phyloP scores from a whole-genome alignment of 164 flowering plant genomes.

The Taxillus chinensis region DNA sequence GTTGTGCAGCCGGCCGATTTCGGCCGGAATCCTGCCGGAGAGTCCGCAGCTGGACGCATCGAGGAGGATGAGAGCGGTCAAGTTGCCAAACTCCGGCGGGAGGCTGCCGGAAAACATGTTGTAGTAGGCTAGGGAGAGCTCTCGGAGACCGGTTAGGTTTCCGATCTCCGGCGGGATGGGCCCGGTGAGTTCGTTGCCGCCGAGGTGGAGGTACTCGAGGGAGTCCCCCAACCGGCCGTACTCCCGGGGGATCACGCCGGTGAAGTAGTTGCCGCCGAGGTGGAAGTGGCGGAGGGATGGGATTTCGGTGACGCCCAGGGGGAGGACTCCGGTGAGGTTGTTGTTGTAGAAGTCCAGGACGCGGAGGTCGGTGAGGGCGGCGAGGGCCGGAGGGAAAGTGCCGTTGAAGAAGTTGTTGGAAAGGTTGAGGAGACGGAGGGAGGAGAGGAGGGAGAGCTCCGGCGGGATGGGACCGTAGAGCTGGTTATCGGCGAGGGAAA shows the following conservation, averaged over 20 bases:
- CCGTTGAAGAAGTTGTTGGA: conserved; percentile 68
- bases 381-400: conserved; percentile 40
- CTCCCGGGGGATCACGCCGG: conserved; percentile 60
- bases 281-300: conserved; percentile 52
- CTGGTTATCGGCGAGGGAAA: conserved; percentile 45
- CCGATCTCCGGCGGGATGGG: conserved; percentile 65
- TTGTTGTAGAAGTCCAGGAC: conserved; percentile 81
- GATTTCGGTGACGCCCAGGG: conserved; percentile 35
- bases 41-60: conserved; percentile 80
- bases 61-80: conserved; percentile 45
- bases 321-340: conserved; percentile 62
- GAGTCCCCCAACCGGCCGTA: conserved; percentile 40
- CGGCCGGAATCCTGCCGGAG: conserved; percentile 70
- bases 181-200: conserved; percentile 79
- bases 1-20: conserved; percentile 58
- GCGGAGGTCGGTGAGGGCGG: conserved; percentile 27
- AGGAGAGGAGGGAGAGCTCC: conserved; percentile 29
- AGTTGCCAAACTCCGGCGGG: conserved; percentile 70
- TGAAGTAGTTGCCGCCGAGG: conserved; percentile 82
- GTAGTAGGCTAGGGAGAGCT: conserved; percentile 76
- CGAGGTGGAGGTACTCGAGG: conserved; percentile 80
- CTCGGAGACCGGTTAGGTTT: conserved; percentile 45
- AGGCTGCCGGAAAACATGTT: conserved; percentile 60
- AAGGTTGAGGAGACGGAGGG: conserved; percentile 55
- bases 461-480: conserved; percentile 59